Base-by-base conservation (phyloP, 1,284 basidiomycete genomes). In the Vanrija sp. region DNA sequence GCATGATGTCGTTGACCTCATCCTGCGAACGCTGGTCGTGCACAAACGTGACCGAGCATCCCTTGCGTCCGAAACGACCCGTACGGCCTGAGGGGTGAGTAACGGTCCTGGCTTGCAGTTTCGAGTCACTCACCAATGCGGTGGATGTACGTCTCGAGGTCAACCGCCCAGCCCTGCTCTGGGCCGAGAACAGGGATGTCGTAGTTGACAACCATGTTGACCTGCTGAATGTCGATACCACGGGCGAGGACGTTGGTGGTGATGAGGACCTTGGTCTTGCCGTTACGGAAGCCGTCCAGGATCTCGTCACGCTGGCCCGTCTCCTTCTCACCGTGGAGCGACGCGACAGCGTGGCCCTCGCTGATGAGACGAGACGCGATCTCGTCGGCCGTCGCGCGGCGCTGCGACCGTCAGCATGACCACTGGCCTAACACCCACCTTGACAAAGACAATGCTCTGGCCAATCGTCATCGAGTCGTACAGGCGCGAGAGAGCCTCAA, bases 141-240 rank as follows among this genome's bases (percentile, higher is more conserved):
- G 78, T 99, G 96, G 54, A 98, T 86, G 73, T 99, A 99, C 0
- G 95, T 98, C 79, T 98, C 96, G 27, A 94, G 81, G 73, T 99
- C 96, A 0, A 93, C 90, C 57, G 72, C 60, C 74, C 49, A 67
- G 23, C 52, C 45, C 18, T 61, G 62, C 20, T 78, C 78, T 22
- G 76, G 72, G 20, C 77, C 76, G 78, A 90, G 82, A 62, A 90
- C 80, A 0, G 96, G 96, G 48, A 98, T 83, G 75, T 99, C 96
- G 73, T 98, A 99, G 79, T 98, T 98, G 70, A 95, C 89, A 19
- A 96, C 92, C 89, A 97, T 93, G 79, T 98, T 98, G 62, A 99
- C 96, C 79, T 98, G 95, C 61, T 92, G 82, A 67, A 99, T 97
- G 71, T 99, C 96, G 79, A 99, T 98, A 44, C 96, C 96, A 36